A percentile compares a stretch with the other conserved stretches of the same genome.
These are phyloP conservation scores for Gigaspora rosea DNA, from an alignment of 192 early-diverging fungal species.

Conservation along the genomic window DNA sequence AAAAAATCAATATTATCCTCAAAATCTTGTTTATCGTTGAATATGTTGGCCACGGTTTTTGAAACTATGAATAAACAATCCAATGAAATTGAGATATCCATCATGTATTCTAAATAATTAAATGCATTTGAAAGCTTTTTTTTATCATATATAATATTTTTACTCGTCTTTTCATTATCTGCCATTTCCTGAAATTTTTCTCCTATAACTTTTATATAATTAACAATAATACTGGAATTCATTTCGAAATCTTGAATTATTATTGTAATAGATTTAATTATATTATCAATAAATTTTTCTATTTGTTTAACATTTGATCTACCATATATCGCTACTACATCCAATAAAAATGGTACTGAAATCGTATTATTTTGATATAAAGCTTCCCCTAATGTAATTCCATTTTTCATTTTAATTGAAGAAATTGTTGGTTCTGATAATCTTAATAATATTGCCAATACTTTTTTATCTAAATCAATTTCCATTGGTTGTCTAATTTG, in stretches of 20 bases:
- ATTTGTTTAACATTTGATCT: conserved; percentile 44
- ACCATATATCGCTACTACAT: conserved; percentile 50
- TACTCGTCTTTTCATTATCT: background rate
- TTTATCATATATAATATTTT: too few species aligned
- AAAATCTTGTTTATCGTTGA: conserved; percentile 32
- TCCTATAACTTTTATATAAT: conserved; percentile 51
- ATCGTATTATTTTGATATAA: conserved; percentile 35
- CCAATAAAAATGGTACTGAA: conserved; percentile 50
- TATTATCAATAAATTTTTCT: conserved; percentile 38
- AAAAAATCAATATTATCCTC: conserved; percentile 35
- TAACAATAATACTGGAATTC: conserved; percentile 45
- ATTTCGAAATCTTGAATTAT: conserved; percentile 50
- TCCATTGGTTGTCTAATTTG: background rate
- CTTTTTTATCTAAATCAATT: conserved; percentile 22
- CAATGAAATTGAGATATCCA: conserved; percentile 39
- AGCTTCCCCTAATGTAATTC: conserved; percentile 30
- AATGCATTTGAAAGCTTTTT: background rate
- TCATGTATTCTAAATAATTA: conserved; percentile 8
- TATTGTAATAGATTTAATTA: conserved; percentile 49
- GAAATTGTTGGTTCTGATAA: conserved; percentile 16
- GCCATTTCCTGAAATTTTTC: conserved; percentile 38
- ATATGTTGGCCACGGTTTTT: conserved; percentile 33
- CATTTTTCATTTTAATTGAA: background rate
- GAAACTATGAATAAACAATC: conserved; percentile 42
- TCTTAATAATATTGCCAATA: background rate